phyloP scores from a whole-genome alignment of 2,329 filamentous ascomycete genomes.

The Diplocarpon rosae region DNA sequence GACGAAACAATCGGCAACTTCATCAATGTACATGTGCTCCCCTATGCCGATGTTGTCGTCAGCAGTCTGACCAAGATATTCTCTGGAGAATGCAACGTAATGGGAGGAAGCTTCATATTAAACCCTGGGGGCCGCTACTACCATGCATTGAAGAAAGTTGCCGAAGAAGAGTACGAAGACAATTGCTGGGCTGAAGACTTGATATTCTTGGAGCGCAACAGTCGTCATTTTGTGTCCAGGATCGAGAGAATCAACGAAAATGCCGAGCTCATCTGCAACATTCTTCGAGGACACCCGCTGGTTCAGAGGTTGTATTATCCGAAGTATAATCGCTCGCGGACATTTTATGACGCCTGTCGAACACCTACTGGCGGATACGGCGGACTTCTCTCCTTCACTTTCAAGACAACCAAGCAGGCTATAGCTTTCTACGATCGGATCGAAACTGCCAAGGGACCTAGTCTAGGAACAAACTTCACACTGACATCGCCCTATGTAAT shows the following conservation, averaged over 20 bases:
- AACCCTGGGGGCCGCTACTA: conserved; percentile 64
- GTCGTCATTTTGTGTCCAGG: conserved; percentile 75
- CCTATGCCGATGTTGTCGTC: conserved; percentile 81
- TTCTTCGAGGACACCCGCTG: conserved; percentile 47
- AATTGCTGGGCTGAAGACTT: conserved; percentile 91
- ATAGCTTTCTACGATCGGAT: conserved; percentile 76
- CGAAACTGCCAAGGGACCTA: conserved; percentile 85
- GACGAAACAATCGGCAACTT: conserved; percentile 97
- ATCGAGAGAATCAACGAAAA: conserved; percentile 79
- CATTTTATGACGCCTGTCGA: conserved; percentile 69
- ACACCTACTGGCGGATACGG: conserved; percentile 74
- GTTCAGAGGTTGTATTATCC: conserved; percentile 83
- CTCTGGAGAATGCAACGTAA: conserved; percentile 94
- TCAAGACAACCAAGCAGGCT: conserved; percentile 59
- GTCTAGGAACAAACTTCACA: conserved; percentile 93
- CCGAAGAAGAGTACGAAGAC: conserved; percentile 64
- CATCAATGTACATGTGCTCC: conserved; percentile 87
- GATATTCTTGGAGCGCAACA: conserved; percentile 93
- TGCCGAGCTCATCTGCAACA: conserved; percentile 69
- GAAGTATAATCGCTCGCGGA: conserved; percentile 57
- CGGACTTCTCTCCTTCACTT: conserved; percentile 76
- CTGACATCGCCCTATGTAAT: conserved; percentile 84
- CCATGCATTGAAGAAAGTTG: conserved; percentile 50
- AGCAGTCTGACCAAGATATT: conserved; percentile 96
- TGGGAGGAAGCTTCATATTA: conserved; percentile 69